A percentile compares a stretch with the other conserved stretches of the same genome.
phyloP scores from a whole-genome alignment of 2,329 filamentous ascomycete genomes.

The Shiraia sp. region DNA sequence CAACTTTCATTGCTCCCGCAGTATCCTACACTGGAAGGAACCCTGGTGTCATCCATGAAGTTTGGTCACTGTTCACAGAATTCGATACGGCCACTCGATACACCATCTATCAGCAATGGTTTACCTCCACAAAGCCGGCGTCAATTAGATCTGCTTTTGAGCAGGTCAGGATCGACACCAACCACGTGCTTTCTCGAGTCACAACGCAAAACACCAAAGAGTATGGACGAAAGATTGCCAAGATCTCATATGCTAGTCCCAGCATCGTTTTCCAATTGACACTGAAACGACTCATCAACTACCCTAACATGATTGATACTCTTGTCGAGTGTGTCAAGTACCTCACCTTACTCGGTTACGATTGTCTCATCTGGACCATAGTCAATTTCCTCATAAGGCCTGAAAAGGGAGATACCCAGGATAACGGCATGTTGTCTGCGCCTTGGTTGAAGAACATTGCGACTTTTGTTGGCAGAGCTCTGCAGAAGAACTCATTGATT shows the following conservation, averaged over 20 bases:
- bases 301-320: slow-evolving; percentile 91
- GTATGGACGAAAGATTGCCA: slow-evolving; percentile 87
- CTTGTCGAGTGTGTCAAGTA: slow-evolving; percentile 94
- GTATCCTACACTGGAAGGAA: slow-evolving; percentile 86
- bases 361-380: slow-evolving; percentile 90
- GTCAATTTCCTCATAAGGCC: slow-evolving; percentile 70
- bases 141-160: slow-evolving; percentile 75
- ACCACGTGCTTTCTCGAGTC: slow-evolving; percentile 84
- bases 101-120: slow-evolving; percentile 93
- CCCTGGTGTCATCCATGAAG: slow-evolving; percentile 79
- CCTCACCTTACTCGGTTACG: slow-evolving; percentile 89
- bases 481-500: slow-evolving; percentile 81
- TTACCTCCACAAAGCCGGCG: slow-evolving; percentile 59
- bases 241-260: slow-evolving; percentile 88
- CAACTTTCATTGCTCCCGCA: slow-evolving; percentile 82
- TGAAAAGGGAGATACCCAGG: slow-evolving; percentile 62
- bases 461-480: slow-evolving; percentile 88
- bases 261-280: slow-evolving; percentile 90
- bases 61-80: slow-evolving; percentile 79
- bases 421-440: slow-evolving; percentile 76
- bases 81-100: slow-evolving; percentile 80
- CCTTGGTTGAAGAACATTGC: slow-evolving; percentile 90
- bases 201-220: slow-evolving; percentile 83
- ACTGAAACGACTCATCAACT: slow-evolving; percentile 87
- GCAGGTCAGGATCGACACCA: slow-evolving; percentile 75